A percentile compares a stretch with the other conserved stretches of the same genome.
phyloP scores from a whole-genome alignment of 192 early-diverging fungal species.

The Backusella luteola region DNA sequence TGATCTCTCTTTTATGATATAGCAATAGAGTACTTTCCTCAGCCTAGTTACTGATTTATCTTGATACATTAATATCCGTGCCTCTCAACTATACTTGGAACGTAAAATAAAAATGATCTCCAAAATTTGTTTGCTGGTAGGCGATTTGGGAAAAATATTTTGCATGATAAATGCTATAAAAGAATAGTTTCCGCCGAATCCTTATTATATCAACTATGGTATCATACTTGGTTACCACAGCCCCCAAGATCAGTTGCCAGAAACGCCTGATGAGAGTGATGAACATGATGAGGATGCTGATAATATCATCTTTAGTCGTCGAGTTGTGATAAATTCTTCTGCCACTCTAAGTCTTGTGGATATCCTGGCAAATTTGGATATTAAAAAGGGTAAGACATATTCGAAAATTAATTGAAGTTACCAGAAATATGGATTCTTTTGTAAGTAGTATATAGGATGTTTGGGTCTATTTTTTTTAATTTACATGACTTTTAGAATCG shows the following conservation, averaged over 20 bases:
- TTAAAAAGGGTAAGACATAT: background rate
- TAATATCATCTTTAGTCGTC: background rate
- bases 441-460: background rate
- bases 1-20: no score
- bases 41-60: no score
- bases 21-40: no score
- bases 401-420: background rate
- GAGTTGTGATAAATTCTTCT: background rate
- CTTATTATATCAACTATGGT: background rate
- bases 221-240: background rate
- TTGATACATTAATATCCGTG: no score
- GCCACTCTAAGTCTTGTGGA: background rate
- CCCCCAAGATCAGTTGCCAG: background rate
- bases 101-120: no score
- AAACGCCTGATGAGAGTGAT: background rate
- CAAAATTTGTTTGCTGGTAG: no score
- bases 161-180: no score
- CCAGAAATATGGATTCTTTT: background rate
- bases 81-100: no score
- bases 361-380: background rate
- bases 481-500: background rate
- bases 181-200: no score
- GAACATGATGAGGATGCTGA: background rate
- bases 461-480: background rate
- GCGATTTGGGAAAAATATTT: no score